Base-by-base conservation (phyloP, 1,284 basidiomycete genomes). In the Puccinia coronata region DNA sequence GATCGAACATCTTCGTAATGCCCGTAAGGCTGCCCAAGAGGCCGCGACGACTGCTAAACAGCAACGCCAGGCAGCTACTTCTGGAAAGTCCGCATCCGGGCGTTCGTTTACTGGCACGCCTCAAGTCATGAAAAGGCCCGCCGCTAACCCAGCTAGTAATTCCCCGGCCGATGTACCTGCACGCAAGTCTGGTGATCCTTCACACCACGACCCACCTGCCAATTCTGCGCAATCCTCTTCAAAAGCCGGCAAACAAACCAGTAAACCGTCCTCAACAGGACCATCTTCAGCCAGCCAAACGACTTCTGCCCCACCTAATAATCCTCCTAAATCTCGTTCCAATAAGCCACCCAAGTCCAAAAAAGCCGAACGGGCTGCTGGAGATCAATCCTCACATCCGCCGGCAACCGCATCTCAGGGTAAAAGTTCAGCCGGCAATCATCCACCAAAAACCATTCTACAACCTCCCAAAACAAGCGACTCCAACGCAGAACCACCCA, bases 1-100 rank as follows among this genome's bases (percentile, higher is more conserved):
- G 34, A 90, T 97, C 47, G 94, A 95, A 84, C 93, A 94, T 1
- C 89, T 97, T 78, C 63, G 92, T 83, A 92, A 92, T 41, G 63
- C 57, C n/a, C 67, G 67, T 31, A 57, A 71, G 55, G 31, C 77
- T 57, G 65, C 77, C 1, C 65, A 79, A 71, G 77, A 71, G 23
- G 67, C 65, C 31, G 41, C 67, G 11, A 28, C n/a, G 18, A 67
- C 47, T 61, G 47, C 49, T 16, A 79, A 79, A 79, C 77, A 70
- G 55, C 74, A 65, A 51, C 23, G 63, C 9, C 39, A 47, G 14
- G 18, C 39, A 28, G 20, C 73, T n/a, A 75, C 8, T 57, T 28
- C 49, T 55, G 55, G 31, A 23, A 70, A 79, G 25, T 53, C 65
- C 43, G n/a, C 49, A 41, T 39, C 49, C 34, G n/a, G 18, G 34